A percentile compares a stretch with the other conserved stretches of the same genome.
These are phyloP conservation scores for Xerophyta viscosa DNA, from an alignment of 106 monocot species.

Conservation along the genomic window DNA sequence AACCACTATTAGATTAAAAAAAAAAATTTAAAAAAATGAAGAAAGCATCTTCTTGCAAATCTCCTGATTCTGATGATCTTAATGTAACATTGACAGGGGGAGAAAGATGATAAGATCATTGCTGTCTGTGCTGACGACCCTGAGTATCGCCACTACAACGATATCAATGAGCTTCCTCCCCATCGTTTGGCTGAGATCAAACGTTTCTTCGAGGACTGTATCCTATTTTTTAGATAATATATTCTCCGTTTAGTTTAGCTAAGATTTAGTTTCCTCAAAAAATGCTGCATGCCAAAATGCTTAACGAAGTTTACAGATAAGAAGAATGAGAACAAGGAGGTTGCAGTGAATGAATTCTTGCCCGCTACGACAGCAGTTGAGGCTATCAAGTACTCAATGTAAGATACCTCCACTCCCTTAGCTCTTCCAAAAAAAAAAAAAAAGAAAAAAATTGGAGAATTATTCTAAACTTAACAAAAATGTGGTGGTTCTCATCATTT, in stretches of 20 bases:
- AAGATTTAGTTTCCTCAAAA: not conserved
- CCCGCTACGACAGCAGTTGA: slow-evolving; percentile 1
- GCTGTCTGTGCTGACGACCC: slow-evolving; percentile 12
- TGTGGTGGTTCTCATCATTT: not conserved
- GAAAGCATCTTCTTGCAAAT: no score
- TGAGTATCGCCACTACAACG: slow-evolving; percentile 9
- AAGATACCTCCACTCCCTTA: not conserved
- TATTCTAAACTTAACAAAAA: no score
- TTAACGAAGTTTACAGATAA: slow-evolving; percentile 5
- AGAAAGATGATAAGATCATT: slow-evolving; percentile 16
- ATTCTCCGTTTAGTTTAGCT: not conserved
- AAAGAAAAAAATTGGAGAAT: no score
- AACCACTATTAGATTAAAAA: no score
- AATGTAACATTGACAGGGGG: no score
- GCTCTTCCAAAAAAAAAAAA: not conserved
- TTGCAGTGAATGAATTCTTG: slow-evolving; percentile 8
- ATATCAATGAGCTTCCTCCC: slow-evolving; percentile 9
- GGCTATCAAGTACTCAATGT: slow-evolving; percentile 10
- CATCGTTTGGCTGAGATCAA: slow-evolving; percentile 4
- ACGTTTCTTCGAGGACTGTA: slow-evolving; percentile 15
- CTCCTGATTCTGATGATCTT: no score
- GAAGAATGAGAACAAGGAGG: slow-evolving; percentile 11
- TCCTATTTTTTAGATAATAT: not conserved
- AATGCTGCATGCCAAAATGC: not conserved
- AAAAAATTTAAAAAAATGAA: not conserved